These are phyloP conservation scores for Biscogniauxia marginata DNA, from an alignment of 2,329 filamentous ascomycete species.

Conservation along the genomic window DNA sequence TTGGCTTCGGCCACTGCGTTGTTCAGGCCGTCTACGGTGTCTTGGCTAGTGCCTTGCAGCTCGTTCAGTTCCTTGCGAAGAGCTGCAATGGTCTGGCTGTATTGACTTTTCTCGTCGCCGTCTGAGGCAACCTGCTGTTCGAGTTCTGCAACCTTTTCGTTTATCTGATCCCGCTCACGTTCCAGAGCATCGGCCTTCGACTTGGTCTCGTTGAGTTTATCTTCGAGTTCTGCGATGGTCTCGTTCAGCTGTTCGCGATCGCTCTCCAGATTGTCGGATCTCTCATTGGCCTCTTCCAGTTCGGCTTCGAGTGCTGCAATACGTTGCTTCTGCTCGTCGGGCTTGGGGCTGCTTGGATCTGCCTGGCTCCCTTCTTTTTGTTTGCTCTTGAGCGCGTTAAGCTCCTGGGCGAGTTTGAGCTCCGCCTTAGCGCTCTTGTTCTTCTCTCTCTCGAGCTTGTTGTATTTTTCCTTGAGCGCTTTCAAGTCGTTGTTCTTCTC, in stretches of 20 bases:
- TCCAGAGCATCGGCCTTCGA: neutral
- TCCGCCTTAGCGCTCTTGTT: neutral
- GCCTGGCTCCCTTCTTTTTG: neutral
- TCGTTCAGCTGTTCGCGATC: neutral
- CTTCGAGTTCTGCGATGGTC: neutral
- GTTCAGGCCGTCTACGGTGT: too few species aligned
- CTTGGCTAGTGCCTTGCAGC: neutral
- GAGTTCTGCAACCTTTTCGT: neutral
- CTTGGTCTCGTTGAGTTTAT: neutral
- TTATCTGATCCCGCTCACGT: neutral
- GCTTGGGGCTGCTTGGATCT: too few species aligned
- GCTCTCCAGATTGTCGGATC: neutral
- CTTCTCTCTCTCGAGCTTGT: constrained; percentile 4
- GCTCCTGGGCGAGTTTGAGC: neutral
- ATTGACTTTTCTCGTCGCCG: neutral
- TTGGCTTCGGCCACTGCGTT: neutral
- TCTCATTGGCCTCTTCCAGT: neutral
- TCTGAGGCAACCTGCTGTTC: neutral
- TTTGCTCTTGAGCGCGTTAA: neutral
- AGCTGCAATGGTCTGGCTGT: neutral
- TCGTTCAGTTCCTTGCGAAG: neutral
- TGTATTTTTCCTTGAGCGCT: neutral
- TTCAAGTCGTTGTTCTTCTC: too few species aligned
- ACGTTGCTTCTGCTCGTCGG: neutral
- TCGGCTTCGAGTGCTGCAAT: neutral